phyloP scores from a whole-genome alignment of 805 yeast species.

The Lipomyces anomalus region DNA sequence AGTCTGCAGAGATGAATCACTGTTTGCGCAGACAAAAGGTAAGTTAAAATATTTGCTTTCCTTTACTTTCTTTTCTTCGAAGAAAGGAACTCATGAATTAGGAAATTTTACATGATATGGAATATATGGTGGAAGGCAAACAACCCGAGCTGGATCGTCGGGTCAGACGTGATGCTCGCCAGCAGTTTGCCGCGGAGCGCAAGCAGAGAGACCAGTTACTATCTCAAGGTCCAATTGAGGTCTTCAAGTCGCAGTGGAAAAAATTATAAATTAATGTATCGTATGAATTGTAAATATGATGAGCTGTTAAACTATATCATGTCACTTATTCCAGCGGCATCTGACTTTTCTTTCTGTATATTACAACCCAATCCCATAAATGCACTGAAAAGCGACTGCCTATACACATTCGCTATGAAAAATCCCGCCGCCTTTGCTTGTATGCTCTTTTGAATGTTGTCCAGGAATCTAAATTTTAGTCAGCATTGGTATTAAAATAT shows the following conservation, averaged over 20 bases:
- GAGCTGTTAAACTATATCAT: too few relatives aligned
- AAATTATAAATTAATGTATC: too few relatives aligned
- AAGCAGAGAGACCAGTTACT: too few relatives aligned
- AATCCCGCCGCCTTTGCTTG: conserved; percentile 85
- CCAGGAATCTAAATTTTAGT: too few relatives aligned
- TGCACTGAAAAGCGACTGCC: conserved; percentile 78
- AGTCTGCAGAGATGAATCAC: not conserved
- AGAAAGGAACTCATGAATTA: not conserved
- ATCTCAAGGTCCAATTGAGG: too few relatives aligned
- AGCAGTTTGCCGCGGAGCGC: not conserved
- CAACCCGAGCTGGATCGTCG: conserved; percentile 2
- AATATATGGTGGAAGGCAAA: not conserved
- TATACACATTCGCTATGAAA: conserved; percentile 60
- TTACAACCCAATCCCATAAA: conserved; percentile 84
- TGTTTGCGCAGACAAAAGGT: conserved; percentile 1
- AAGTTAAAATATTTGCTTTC: not conserved
- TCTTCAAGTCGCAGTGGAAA: too few relatives aligned
- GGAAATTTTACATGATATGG: not conserved
- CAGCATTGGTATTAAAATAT: not conserved
- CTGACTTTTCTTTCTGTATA: conserved; percentile 46
- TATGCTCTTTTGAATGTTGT: conserved; percentile 47
- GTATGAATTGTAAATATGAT: too few relatives aligned
- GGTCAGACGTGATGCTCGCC: conserved; percentile 1
- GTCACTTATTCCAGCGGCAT: too few relatives aligned
- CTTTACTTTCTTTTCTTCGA: too few relatives aligned